Evolutionary conservation across 352 stramenopile genomes (phyloP).

Genomic region (Globisporangium cylindrosporum): DNA sequence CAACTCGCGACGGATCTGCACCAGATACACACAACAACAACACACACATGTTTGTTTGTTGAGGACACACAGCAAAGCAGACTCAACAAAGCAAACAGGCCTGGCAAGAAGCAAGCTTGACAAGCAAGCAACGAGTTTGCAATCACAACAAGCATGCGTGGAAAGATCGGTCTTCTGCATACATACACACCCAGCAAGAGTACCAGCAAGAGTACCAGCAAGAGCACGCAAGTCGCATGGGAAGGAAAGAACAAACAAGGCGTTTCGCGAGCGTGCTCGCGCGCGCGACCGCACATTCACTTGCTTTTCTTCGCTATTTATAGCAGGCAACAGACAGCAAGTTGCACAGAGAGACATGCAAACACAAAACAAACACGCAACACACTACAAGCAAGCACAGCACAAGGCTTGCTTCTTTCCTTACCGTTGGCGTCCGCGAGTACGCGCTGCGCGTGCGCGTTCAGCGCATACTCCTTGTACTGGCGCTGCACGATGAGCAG

Average conservation of each 20-base stretch:
- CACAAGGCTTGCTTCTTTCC: not conserved
- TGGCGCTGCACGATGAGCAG: constrained; percentile 25
- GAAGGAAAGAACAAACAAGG: not conserved
- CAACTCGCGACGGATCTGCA: constrained; percentile 53
- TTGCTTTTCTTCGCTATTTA: not conserved
- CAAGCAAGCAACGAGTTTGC: not conserved
- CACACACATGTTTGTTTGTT: constrained; percentile 3
- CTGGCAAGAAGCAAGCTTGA: too few relatives aligned
- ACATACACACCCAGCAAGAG: constrained; percentile 9
- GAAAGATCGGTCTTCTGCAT: not conserved
- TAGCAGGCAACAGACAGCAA: not conserved
- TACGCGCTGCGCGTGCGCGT: constrained; percentile 26
- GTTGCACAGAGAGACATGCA: not conserved
- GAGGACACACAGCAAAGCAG: not conserved
- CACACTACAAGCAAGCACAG: not conserved
- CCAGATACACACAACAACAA: constrained; percentile 13
- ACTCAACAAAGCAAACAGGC: not conserved
- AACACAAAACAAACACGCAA: constrained; percentile 4
- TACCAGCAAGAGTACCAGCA: constrained; percentile 8
- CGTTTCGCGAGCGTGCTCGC: not conserved
- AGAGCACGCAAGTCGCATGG: not conserved
- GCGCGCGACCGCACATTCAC: constrained; percentile 8
- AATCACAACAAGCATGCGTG: constrained; percentile 6
- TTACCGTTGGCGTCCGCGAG: constrained; percentile 55
- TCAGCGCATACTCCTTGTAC: constrained; percentile 28